Percentiles rank a stretch among this genome's conserved stretches.
Evolutionary conservation across 2,329 filamentous ascomycete genomes (phyloP).

Genomic region (Dactylonectria macrodidyma): DNA sequence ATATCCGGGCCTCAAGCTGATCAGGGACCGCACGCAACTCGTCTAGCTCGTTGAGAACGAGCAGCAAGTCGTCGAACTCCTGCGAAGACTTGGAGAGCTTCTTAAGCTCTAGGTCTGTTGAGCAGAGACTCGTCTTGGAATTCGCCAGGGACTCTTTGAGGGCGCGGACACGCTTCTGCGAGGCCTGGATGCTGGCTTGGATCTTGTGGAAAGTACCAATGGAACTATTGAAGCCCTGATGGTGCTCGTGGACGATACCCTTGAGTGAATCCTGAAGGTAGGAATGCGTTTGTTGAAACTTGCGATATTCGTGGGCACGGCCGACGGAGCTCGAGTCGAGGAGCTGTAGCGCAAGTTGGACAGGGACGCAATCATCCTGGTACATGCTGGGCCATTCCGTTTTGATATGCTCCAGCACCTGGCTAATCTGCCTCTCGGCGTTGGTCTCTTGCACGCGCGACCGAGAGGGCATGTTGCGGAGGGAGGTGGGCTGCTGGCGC

Average conservation of each 20-base stretch:
- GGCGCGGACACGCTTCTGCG: conserved; percentile 86
- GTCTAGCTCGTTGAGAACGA: conserved; percentile 86
- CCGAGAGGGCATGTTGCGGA: conserved; percentile 55
- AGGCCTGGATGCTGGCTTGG: conserved; percentile 90
- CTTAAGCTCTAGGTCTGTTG: conserved; percentile 91
- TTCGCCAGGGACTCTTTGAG: conserved; percentile 87
- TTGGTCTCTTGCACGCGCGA: conserved; percentile 60
- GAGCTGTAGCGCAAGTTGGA: conserved; percentile 94
- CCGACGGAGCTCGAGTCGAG: conserved; percentile 96
- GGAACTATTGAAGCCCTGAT: conserved; percentile 98
- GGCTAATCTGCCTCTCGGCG: conserved; percentile 70
- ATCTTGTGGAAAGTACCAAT: conserved; percentile 99
- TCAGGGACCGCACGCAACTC: conserved; percentile 91
- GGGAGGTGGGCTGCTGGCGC: conserved; percentile 40
- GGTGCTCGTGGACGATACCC: conserved; percentile 96
- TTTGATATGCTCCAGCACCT: conserved; percentile 86
- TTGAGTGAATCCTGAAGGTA: conserved; percentile 95
- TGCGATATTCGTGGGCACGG: conserved; percentile 87
- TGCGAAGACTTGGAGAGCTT: conserved; percentile 90
- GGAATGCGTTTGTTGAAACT: conserved; percentile 86
- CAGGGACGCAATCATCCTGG: conserved; percentile 88
- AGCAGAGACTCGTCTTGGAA: conserved; percentile 85
- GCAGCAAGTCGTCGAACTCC: conserved; percentile 90
- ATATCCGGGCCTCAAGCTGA: conserved; percentile 93
- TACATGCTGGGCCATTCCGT: conserved; percentile 94